Conservation (phyloP, 371 early-diverging fungal species). For the Lichtheimia ramosa region DNA sequence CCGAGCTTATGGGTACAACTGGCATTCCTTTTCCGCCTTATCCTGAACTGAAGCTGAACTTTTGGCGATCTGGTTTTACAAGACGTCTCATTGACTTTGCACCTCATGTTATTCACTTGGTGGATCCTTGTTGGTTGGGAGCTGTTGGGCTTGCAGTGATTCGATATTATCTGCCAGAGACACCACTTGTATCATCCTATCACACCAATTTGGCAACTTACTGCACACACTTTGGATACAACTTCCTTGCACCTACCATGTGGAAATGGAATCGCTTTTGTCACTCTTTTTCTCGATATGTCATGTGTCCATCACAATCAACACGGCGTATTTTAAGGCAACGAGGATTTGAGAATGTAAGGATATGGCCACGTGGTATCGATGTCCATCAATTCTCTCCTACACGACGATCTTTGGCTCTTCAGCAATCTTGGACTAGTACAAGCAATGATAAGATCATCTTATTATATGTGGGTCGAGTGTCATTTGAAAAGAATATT, state of each 20-base stretch:
- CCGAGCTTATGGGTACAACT: slow-evolving; percentile 40
- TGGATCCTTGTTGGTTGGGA: slow-evolving; percentile 51
- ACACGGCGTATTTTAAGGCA: slow-evolving; percentile 26
- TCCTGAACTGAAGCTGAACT: slow-evolving; percentile 50
- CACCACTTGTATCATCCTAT: slow-evolving; percentile 50
- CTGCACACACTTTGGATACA: slow-evolving; percentile 47
- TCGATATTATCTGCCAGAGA: slow-evolving; percentile 19
- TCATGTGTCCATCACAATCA: slow-evolving; percentile 45
- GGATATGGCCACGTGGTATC: slow-evolving; percentile 51
- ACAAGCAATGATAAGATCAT: slow-evolving; percentile 20
- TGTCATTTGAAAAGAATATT: slow-evolving; percentile 53
- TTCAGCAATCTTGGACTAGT: slow-evolving; percentile 6
- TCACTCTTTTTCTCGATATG: slow-evolving; percentile 34
- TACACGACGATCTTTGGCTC: slow-evolving; percentile 21
- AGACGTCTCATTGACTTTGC: slow-evolving; percentile 33
- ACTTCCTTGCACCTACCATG: slow-evolving; percentile 38
- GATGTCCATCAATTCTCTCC: slow-evolving; percentile 37
- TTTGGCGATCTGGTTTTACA: slow-evolving; percentile 46
- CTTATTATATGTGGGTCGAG: slow-evolving; percentile 45
- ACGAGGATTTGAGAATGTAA: slow-evolving; percentile 33
- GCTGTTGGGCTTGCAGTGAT: slow-evolving; percentile 30
- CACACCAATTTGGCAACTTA: slow-evolving; percentile 52
- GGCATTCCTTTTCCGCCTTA: slow-evolving; percentile 48
- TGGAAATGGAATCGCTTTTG: slow-evolving; percentile 52
- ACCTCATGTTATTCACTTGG: slow-evolving; percentile 51